Evolutionary conservation across 225 moss, liverwort and hornwort genomes (phyloP).

Genomic region (Lunularia cruciata): DNA sequence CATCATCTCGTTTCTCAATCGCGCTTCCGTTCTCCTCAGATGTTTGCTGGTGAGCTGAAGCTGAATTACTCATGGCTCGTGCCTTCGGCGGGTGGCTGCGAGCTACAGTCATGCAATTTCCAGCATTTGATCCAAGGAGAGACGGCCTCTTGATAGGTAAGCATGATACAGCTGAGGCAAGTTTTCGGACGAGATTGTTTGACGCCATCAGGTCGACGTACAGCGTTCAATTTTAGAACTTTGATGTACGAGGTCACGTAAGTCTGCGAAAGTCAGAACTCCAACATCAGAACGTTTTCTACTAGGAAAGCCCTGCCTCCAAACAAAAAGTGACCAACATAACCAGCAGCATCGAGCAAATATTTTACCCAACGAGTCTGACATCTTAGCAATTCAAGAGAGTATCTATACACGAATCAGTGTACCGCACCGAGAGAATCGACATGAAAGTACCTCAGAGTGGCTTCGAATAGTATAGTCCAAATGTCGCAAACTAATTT

Average conservation of each 20-base stretch:
- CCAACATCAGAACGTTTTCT: not conserved
- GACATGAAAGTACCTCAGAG: not conserved
- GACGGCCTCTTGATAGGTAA: constrained; percentile 4
- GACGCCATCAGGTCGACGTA: constrained; percentile 19
- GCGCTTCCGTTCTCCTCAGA: not conserved
- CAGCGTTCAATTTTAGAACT: too few species aligned
- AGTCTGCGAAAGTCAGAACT: not conserved
- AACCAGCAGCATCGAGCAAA: not conserved
- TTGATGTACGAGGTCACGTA: not conserved
- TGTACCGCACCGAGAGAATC: too few species aligned
- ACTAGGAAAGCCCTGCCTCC: not conserved
- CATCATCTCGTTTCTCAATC: constrained; percentile 12
- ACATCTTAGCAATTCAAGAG: too few species aligned
- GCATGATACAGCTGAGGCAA: constrained; percentile 16
- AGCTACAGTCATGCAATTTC: not conserved
- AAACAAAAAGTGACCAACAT: not conserved
- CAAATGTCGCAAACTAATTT: too few species aligned
- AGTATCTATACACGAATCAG: too few species aligned
- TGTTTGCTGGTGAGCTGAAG: not conserved
- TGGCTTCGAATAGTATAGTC: too few species aligned
- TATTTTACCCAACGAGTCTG: too few species aligned
- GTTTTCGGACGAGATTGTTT: constrained; percentile 3
- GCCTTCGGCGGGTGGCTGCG: not conserved
- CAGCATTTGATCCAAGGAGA: not conserved
- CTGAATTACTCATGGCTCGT: constrained; percentile 28